Base-by-base conservation (phyloP, 2,329 filamentous ascomycete genomes). In the Fusarium sp. region DNA sequence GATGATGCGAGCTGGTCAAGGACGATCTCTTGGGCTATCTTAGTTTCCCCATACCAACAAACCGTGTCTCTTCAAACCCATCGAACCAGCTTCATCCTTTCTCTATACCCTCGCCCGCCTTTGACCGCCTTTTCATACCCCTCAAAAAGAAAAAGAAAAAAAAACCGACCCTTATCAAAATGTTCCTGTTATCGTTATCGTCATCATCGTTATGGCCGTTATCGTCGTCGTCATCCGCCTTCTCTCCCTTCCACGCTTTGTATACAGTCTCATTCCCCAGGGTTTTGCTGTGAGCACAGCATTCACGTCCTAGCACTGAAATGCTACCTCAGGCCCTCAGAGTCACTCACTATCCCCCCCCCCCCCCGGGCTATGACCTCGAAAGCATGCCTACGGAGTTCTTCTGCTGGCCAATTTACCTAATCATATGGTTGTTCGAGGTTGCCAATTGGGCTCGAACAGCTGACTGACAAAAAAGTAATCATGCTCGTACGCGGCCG, bases 401-500 rank as follows among this genome's bases (percentile, higher is more conserved):
- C n/a, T 14, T 46, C 34, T 42, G 28, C 24, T 15, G 43, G 22
- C 42, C 52, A 42, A 33, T 33, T 5, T 21, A 19, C 19, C 57
- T 19, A 6, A 49, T 73, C 67, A 76, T 44, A 75, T 66, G 24
- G 73, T 77, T 22, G 73, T 62, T 38, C 72, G 75, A 59, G 76
- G 77, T 53, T 81, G 78, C 87, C 88, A 89, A 55, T 85, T 83
- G 58, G 83, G 80, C 69, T 88, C 84, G 73, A 84, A 89, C 31
- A 90, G 77, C 73, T 90, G 88, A 71, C 86, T 87, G 67, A 89
- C 81, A 71, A 88, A 89, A 72, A 84, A 89, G 72, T 85, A 87
- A 68, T 88, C 85, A 71, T 89, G 73, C 69, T 88, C 86, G 67
- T 85, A 88, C 36, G 77, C 79, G 17, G 80, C 78, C 38, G 73